phyloP scores from a whole-genome alignment of 2,329 filamentous ascomycete genomes.

The Dothideomycetes sp. region DNA sequence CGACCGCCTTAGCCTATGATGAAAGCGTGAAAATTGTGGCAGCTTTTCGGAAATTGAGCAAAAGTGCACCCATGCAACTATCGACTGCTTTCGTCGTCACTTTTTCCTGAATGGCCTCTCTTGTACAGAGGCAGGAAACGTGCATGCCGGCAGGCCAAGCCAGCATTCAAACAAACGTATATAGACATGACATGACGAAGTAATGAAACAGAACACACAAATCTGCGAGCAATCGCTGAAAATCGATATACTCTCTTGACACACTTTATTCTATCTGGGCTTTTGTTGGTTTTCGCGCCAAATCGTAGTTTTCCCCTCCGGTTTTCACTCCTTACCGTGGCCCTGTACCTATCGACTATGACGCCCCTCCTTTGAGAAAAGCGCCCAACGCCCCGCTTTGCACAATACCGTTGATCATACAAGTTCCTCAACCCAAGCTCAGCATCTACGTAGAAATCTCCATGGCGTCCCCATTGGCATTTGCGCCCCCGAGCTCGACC shows the following conservation, averaged over 20 bases:
- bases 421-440: not conserved
- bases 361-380: too few relatives aligned
- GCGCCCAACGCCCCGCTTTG: not conserved
- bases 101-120: too few relatives aligned
- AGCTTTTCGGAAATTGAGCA: too few relatives aligned
- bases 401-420: not conserved
- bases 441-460: constrained; percentile 43
- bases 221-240: not conserved
- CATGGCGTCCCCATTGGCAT: constrained; percentile 53
- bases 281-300: not conserved
- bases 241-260: not conserved
- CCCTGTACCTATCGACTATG: too few relatives aligned
- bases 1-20: constrained; percentile 63
- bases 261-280: not conserved
- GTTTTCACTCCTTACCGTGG: too few relatives aligned
- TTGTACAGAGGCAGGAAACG: too few relatives aligned
- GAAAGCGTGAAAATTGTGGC: too few relatives aligned
- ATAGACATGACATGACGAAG: not conserved
- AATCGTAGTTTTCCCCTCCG: too few relatives aligned
- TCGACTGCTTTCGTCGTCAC: too few relatives aligned
- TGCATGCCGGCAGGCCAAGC: not conserved
- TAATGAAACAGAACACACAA: not conserved
- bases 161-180: not conserved
- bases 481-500: constrained; percentile 53
- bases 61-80: too few relatives aligned